phyloP scores from a whole-genome alignment of 2,329 filamentous ascomycete genomes.

The Cercospora sp. region DNA sequence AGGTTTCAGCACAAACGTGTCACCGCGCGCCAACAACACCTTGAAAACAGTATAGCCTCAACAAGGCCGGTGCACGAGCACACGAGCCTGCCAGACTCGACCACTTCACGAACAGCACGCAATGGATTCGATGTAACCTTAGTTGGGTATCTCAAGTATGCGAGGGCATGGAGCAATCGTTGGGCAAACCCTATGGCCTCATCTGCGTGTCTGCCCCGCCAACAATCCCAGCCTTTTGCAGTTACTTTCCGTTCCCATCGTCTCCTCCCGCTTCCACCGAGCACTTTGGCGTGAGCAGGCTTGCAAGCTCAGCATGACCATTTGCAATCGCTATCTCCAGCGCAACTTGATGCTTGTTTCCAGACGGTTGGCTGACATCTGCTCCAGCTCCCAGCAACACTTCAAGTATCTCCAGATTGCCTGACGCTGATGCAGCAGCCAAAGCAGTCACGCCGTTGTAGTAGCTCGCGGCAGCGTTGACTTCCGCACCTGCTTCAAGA shows the following conservation, averaged over 20 bases:
- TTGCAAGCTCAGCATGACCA: constrained; percentile 13
- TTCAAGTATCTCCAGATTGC: constrained; percentile 23
- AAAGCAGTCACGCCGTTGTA: constrained; percentile 27
- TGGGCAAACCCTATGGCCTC: not conserved
- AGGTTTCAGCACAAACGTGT: not conserved
- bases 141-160: not conserved
- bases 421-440: constrained; percentile 24
- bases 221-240: not conserved
- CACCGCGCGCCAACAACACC: not conserved
- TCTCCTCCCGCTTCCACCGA: not conserved
- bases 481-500: constrained; percentile 25
- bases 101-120: not conserved
- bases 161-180: not conserved
- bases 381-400: constrained; percentile 24
- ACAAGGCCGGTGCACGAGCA: not conserved
- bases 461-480: constrained; percentile 23
- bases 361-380: constrained; percentile 17
- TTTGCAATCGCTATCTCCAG: constrained; percentile 13
- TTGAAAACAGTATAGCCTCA: not conserved
- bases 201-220: not conserved
- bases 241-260: not conserved
- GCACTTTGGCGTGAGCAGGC: not conserved
- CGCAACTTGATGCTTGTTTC: constrained; percentile 19
- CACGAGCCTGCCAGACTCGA: not conserved
- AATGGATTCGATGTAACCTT: not conserved